Percentiles rank a stretch among this genome's conserved stretches.
phyloP scores from a whole-genome alignment of 192 early-diverging fungal species.

The Linnemannia hyalina region DNA sequence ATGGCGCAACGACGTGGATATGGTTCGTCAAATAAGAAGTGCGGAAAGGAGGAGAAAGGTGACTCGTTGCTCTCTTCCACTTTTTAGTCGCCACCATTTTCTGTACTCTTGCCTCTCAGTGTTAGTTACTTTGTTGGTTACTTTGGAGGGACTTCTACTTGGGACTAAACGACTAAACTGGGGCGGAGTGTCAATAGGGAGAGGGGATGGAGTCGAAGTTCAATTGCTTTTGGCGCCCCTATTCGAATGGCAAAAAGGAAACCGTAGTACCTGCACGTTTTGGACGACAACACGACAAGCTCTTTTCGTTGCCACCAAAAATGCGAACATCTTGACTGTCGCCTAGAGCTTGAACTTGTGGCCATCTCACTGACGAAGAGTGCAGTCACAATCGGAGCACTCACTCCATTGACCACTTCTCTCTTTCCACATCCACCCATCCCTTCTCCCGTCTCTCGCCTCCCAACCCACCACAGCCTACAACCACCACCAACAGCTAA shows the following conservation, averaged over 20 bases:
- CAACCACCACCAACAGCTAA: not conserved
- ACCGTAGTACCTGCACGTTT: too few species aligned
- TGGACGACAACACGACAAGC: not conserved
- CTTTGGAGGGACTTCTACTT: not conserved
- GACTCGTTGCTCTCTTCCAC: not conserved
- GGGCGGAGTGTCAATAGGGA: not conserved
- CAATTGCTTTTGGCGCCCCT: not conserved
- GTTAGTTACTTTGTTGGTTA: not conserved
- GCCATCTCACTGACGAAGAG: not conserved
- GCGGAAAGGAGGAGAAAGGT: not conserved
- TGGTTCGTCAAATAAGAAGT: not conserved
- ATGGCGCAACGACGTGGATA: slow-evolving; percentile 4
- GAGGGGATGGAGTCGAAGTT: not conserved
- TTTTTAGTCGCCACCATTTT: too few species aligned
- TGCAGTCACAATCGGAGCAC: not conserved
- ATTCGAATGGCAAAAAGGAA: too few species aligned
- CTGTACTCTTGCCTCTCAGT: not conserved
- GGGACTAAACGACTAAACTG: not conserved
- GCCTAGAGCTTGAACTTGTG: not conserved
- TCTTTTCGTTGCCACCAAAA: not conserved
- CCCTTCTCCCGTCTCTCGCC: not conserved
- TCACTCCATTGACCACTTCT: not conserved
- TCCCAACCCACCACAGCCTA: not conserved
- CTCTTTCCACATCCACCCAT: not conserved
- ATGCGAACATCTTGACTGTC: not conserved